Percentiles rank a stretch among this genome's conserved stretches.
phyloP scores from a whole-genome alignment of 2,329 filamentous ascomycete species.

The Penicillium sp. region DNA sequence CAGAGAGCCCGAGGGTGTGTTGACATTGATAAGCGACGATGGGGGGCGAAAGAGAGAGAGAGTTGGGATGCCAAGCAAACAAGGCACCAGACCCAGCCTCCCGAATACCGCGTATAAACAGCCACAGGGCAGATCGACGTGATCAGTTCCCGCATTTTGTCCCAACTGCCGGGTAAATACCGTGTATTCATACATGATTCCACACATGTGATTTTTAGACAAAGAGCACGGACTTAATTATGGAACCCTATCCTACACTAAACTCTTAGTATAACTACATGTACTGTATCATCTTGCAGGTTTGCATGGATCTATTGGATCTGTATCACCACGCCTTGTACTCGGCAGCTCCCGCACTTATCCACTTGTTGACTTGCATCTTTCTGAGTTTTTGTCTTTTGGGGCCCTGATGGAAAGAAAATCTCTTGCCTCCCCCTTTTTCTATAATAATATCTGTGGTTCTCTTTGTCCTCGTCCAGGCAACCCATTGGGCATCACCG shows the following conservation, averaged over 20 bases:
- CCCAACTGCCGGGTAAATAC: background rate
- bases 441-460: no score
- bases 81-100: slow-evolving; percentile 12
- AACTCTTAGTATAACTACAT: background rate
- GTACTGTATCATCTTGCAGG: background rate
- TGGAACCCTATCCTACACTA: background rate
- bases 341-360: slow-evolving; percentile 12
- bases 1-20: background rate
- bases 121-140: background rate
- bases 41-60: slow-evolving; percentile 1
- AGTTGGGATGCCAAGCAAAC: slow-evolving; percentile 13
- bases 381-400: background rate
- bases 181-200: background rate
- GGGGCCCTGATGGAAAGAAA: background rate
- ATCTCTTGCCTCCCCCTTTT: background rate
- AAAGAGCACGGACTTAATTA: background rate
- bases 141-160: background rate
- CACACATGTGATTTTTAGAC: background rate
- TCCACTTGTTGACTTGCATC: slow-evolving; percentile 4
- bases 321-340: slow-evolving; percentile 4
- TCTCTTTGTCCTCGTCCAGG: background rate
- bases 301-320: slow-evolving; percentile 1
- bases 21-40: slow-evolving; percentile 6
- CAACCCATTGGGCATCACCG: slow-evolving; percentile 10
- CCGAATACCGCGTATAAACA: background rate